Conservation (phyloP, 2,329 filamentous ascomycete species). For the Penicillium sp. region DNA sequence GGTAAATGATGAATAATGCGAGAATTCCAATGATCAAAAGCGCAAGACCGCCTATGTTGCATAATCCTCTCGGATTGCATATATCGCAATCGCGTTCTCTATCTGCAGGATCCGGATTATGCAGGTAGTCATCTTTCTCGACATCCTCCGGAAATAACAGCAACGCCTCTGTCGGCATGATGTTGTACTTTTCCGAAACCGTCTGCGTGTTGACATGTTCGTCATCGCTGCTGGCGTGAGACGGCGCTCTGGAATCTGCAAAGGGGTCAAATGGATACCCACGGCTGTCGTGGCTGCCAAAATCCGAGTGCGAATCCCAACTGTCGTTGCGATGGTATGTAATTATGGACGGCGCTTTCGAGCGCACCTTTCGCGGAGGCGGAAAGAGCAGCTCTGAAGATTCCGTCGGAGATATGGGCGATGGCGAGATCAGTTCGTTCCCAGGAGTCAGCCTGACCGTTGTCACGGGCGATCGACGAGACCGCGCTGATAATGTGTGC, state of each 20-base stretch:
- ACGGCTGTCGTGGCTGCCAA: conserved; percentile 51
- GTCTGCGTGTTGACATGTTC: conserved; percentile 67
- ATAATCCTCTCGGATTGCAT: conserved; percentile 59
- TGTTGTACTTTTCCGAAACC: conserved; percentile 70
- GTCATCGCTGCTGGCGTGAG: conserved; percentile 60
- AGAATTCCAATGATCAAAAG: conserved; percentile 60
- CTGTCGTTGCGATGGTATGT: conserved; percentile 59
- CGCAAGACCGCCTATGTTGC: conserved; percentile 61
- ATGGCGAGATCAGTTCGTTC: conserved; percentile 30
- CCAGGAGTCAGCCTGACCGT: conserved; percentile 37
- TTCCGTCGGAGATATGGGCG: conserved; percentile 39
- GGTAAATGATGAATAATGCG: conserved; percentile 65
- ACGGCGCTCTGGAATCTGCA: conserved; percentile 57
- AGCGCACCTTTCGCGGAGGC: conserved; percentile 44
- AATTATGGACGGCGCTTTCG: conserved; percentile 48
- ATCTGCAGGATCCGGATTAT: conserved; percentile 66
- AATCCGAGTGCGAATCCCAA: conserved; percentile 55
- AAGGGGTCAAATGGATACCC: conserved; percentile 52
- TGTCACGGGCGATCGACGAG: conserved; percentile 12
- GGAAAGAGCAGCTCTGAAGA: conserved; percentile 36
- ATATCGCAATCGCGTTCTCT: conserved; percentile 60
- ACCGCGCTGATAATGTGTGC: conserved; percentile 7
- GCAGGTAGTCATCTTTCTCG: conserved; percentile 68
- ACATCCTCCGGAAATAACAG: conserved; percentile 68
- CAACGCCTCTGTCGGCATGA: conserved; percentile 62